Conservation (phyloP, 2,329 filamentous ascomycete species). For the Exophiala aquamarina region DNA sequence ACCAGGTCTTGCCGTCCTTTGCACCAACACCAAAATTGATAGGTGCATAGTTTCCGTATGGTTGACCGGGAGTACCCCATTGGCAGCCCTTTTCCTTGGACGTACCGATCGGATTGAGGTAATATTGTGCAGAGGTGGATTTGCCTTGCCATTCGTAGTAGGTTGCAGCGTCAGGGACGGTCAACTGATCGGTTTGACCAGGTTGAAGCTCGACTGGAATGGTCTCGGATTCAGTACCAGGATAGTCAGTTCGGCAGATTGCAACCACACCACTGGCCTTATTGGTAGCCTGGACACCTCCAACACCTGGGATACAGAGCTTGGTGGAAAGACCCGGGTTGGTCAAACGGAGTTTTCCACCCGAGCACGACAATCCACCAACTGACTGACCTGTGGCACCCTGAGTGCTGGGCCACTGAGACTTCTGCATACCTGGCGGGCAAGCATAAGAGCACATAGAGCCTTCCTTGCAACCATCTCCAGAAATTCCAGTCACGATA, state of each 20-base stretch:
- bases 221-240: conserved; percentile 80
- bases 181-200: conserved; percentile 63
- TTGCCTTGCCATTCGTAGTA: conserved; percentile 79
- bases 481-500: conserved; percentile 64
- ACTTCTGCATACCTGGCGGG: conserved; percentile 86
- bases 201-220: conserved; percentile 68
- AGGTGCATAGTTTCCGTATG: conserved; percentile 80
- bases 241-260: conserved; percentile 95
- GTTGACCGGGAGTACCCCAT: conserved; percentile 65
- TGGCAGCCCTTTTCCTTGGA: conserved; percentile 67
- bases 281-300: conserved; percentile 74
- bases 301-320: conserved; percentile 73
- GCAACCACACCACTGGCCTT: conserved; percentile 65
- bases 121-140: conserved; percentile 89
- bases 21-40: conserved; percentile 77
- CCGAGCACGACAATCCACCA: conserved; percentile 76
- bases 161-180: conserved; percentile 68
- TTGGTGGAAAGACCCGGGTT: conserved; percentile 62
- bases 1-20: conserved; percentile 67
- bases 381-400: conserved; percentile 79
- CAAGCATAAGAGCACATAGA: conserved; percentile 91
- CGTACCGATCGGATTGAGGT: conserved; percentile 82
- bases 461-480: conserved; percentile 60
- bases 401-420: conserved; percentile 81
- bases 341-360: conserved; percentile 75